phyloP scores from a whole-genome alignment of 108 stramenopile genomes.

The Chaetoceros tenuissimus region DNA sequence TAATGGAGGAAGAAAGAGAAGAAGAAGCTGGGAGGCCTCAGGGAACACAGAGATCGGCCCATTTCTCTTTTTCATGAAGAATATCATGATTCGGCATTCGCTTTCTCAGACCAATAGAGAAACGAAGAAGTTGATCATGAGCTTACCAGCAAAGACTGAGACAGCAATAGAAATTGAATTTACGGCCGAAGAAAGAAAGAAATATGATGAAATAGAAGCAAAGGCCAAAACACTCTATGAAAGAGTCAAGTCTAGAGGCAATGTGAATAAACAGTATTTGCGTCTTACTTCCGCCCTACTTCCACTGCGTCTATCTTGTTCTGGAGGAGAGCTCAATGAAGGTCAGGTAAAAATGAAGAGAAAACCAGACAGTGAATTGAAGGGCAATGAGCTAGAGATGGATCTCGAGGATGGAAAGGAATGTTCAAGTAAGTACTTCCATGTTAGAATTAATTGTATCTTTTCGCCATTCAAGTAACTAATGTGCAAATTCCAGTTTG shows the following conservation, averaged over 20 bases:
- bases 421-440: too few species aligned
- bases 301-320: slow-evolving; percentile 29
- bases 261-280: slow-evolving; percentile 14
- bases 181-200: slow-evolving; percentile 12
- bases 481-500: too few species aligned
- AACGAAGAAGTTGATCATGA: slow-evolving; percentile 23
- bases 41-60: not conserved
- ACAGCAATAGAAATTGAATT: slow-evolving; percentile 12
- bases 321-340: slow-evolving; percentile 26
- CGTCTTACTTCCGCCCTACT: slow-evolving; percentile 10
- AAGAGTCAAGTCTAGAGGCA: slow-evolving; percentile 5
- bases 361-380: not conserved
- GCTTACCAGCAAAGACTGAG: slow-evolving; percentile 25
- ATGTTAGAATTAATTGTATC: too few species aligned
- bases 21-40: not conserved
- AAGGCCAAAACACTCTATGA: slow-evolving; percentile 16
- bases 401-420: slow-evolving; percentile 5
- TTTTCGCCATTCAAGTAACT: too few species aligned
- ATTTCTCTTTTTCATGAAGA: slow-evolving; percentile 22
- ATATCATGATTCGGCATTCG: slow-evolving; percentile 33
- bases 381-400: not conserved
- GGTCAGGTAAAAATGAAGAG: not conserved
- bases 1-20: not conserved
- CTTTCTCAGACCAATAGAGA: slow-evolving; percentile 24
- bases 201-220: slow-evolving; percentile 20